phyloP scores from a whole-genome alignment of 257 asterid genomes.

The Eucommia ulmoides region DNA sequence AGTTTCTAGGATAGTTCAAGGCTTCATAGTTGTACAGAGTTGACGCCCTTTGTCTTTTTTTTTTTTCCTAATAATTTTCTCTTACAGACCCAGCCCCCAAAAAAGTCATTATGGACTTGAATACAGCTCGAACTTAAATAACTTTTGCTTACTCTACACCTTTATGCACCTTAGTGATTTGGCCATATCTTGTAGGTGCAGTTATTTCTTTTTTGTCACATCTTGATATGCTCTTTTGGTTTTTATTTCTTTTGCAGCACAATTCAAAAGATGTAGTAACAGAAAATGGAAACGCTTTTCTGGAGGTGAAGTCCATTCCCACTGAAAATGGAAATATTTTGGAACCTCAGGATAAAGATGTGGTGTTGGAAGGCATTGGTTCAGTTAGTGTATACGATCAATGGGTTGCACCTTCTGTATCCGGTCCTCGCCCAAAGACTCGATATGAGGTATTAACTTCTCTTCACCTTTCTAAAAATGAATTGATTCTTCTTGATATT shows the following conservation, averaged over 20 bases:
- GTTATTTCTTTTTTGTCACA: too few relatives aligned
- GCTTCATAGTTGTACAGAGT: too few relatives aligned
- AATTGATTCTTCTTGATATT: constrained; percentile 6
- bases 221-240: constrained; percentile 3
- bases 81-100: too few relatives aligned
- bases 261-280: constrained; percentile 34
- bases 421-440: constrained; percentile 64
- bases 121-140: too few relatives aligned
- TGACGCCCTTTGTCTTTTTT: too few relatives aligned
- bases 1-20: too few relatives aligned
- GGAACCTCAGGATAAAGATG: constrained; percentile 76
- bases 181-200: too few relatives aligned
- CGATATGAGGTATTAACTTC: constrained; percentile 61
- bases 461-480: not conserved
- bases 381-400: constrained; percentile 69
- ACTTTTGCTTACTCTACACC: too few relatives aligned
- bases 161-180: not conserved
- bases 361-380: constrained; percentile 52
- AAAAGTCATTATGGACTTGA: too few relatives aligned
- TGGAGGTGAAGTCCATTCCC: constrained; percentile 48
- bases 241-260: constrained; percentile 28
- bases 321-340: constrained; percentile 57
- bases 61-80: too few relatives aligned
- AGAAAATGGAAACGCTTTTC: constrained; percentile 40
- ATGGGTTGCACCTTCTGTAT: constrained; percentile 73